These are phyloP conservation scores for Eutrema japonicum DNA, from an alignment of 345 rosid species.

Conservation along the genomic window DNA sequence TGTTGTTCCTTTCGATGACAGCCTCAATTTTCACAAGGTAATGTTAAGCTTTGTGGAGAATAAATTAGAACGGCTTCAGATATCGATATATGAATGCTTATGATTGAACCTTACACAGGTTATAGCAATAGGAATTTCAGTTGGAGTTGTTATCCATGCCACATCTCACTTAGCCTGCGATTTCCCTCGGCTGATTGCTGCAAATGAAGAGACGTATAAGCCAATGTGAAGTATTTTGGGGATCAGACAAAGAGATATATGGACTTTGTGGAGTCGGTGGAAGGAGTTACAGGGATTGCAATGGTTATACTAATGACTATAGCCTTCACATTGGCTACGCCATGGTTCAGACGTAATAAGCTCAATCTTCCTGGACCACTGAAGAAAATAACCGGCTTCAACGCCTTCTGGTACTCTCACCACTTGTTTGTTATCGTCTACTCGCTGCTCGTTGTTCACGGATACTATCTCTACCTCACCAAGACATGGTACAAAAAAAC, in stretches of 20 bases:
- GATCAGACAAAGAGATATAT: conserved; percentile 57
- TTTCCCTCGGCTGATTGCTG: conserved; percentile 68
- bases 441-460: conserved; percentile 66
- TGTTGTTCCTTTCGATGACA: conserved; percentile 77
- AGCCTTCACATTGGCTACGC: conserved; percentile 73
- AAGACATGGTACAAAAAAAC: conserved; percentile 69
- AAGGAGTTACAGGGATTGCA: conserved; percentile 68
- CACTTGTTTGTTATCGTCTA: conserved; percentile 79
- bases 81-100: conserved; percentile 7
- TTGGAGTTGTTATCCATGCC: conserved; percentile 69
- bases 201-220: conserved; percentile 54
- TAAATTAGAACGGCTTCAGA: neutral
- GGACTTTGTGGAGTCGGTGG: conserved; percentile 62
- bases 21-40: conserved; percentile 87
- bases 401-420: conserved; percentile 90
- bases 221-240: conserved; percentile 68
- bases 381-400: conserved; percentile 78
- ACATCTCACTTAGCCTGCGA: conserved; percentile 69
- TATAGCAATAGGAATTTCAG: conserved; percentile 63
- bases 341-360: conserved; percentile 71
- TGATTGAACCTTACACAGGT: conserved; percentile 48
- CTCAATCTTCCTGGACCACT: conserved; percentile 60
- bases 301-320: conserved; percentile 79
- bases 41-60: neutral
- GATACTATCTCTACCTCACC: conserved; percentile 60